A percentile compares a stretch with the other conserved stretches of the same genome.
These are phyloP conservation scores for Exobasidium rhododendri DNA, from an alignment of 1,284 basidiomycete species.

Conservation along the genomic window DNA sequence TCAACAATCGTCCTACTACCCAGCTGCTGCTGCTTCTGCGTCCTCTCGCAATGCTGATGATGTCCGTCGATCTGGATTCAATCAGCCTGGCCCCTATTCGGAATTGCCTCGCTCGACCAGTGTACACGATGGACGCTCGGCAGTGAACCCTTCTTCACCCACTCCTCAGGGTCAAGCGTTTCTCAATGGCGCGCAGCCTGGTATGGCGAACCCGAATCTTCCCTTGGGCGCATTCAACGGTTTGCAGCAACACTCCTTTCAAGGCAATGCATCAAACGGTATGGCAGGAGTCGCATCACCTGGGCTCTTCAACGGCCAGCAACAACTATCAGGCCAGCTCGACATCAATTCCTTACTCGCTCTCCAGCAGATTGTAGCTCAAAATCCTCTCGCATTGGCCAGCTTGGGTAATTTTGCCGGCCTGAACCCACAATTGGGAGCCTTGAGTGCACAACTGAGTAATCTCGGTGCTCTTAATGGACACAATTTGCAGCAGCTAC, in stretches of 20 bases:
- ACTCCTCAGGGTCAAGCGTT: slow-evolving; percentile 10
- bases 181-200: slow-evolving; percentile 15
- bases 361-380: slow-evolving; percentile 47
- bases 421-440: slow-evolving; percentile 9
- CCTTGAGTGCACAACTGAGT: slow-evolving; percentile 15
- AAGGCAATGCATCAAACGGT: neutral
- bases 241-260: neutral
- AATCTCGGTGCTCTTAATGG: neutral
- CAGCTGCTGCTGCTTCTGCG: slow-evolving; percentile 14
- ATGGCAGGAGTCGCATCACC: neutral
- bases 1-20: slow-evolving; percentile 12
- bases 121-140: neutral
- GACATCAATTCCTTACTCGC: slow-evolving; percentile 51
- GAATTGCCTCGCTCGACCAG: neutral
- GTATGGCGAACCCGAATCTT: neutral
- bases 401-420: slow-evolving; percentile 2
- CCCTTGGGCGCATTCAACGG: slow-evolving; percentile 10
- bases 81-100: neutral
- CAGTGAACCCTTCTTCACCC: slow-evolving; percentile 14
- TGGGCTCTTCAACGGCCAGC: neutral
- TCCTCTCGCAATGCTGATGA: slow-evolving; percentile 13
- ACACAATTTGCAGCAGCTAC: slow-evolving; percentile 11
- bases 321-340: slow-evolving; percentile 18
- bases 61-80: slow-evolving; percentile 7
- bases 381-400: slow-evolving; percentile 38